Percentiles rank a stretch among this genome's conserved stretches.
These are phyloP conservation scores for Cyanodermella asteris DNA, from an alignment of 2,329 filamentous ascomycete genomes.

Conservation along the genomic window DNA sequence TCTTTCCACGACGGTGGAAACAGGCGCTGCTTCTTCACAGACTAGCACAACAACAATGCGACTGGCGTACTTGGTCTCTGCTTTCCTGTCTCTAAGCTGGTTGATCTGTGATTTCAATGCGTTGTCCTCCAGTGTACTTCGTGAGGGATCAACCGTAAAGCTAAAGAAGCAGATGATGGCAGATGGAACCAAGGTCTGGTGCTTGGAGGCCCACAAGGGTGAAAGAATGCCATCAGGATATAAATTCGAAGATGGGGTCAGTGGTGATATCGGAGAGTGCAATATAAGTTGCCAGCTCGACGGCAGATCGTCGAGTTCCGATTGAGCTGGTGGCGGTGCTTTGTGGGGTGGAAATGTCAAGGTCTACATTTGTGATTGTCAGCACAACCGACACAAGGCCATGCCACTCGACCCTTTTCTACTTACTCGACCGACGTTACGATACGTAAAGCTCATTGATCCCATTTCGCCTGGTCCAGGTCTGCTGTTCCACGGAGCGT, in stretches of 20 bases:
- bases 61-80: constrained; percentile 43
- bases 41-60: constrained; percentile 58
- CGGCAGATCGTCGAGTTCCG: constrained; percentile 20
- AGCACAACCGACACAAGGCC: constrained; percentile 10
- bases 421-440: constrained; percentile 64
- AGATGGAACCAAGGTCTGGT: constrained; percentile 65
- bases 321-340: constrained; percentile 33
- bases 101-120: constrained; percentile 75
- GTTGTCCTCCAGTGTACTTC: constrained; percentile 62
- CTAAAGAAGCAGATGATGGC: constrained; percentile 63
- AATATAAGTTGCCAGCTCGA: constrained; percentile 35
- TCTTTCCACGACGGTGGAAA: constrained; percentile 47
- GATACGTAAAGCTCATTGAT: constrained; percentile 37
- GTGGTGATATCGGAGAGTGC: constrained; percentile 78
- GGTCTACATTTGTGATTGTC: constrained; percentile 1
- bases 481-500: constrained; percentile 44
- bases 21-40: constrained; percentile 41
- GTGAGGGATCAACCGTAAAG: constrained; percentile 49
- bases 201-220: constrained; percentile 65
- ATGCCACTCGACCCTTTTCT: constrained; percentile 12
- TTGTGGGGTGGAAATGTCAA: constrained; percentile 34
- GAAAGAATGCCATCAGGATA: constrained; percentile 83
- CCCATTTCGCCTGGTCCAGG: constrained; percentile 27
- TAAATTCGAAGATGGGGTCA: constrained; percentile 59
- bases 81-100: constrained; percentile 45